Percentiles rank a stretch among this genome's conserved stretches.
Conservation (phyloP, 129 eudicot genomes). For the Flaveria robusta region DNA sequence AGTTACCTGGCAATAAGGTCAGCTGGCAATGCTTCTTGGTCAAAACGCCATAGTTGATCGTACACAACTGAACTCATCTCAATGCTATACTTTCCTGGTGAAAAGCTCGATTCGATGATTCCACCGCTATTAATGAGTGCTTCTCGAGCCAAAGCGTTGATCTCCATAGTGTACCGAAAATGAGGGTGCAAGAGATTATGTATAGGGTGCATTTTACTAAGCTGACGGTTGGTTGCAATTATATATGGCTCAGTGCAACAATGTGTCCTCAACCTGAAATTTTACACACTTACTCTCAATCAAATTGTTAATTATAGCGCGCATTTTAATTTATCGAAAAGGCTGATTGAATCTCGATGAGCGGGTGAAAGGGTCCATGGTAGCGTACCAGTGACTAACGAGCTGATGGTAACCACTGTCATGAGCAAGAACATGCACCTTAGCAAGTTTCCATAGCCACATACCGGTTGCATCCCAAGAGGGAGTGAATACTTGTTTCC, state of each 20-base stretch:
- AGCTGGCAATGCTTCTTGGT: constrained; percentile 33
- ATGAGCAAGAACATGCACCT: constrained; percentile 70
- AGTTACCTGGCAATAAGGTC: constrained; percentile 33
- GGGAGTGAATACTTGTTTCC: constrained; percentile 57
- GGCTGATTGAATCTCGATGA: background rate
- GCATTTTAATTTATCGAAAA: background rate
- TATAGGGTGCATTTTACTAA: constrained; percentile 78
- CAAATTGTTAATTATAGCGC: background rate
- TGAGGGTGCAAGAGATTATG: constrained; percentile 62
- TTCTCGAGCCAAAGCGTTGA: constrained; percentile 65
- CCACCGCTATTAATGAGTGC: constrained; percentile 60
- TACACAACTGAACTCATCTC: constrained; percentile 63
- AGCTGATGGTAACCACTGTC: constrained; percentile 69
- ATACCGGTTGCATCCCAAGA: constrained; percentile 51
- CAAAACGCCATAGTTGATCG: constrained; percentile 68
- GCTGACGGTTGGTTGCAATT: constrained; percentile 70
- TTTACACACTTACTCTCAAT: background rate
- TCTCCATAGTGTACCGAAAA: constrained; percentile 79
- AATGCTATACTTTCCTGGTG: constrained; percentile 56
- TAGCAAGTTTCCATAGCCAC: constrained; percentile 81
- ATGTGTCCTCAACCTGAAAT: constrained; percentile 77
- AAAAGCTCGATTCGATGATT: constrained; percentile 49
- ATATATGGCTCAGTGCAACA: constrained; percentile 70
- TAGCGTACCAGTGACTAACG: constrained; percentile 67
- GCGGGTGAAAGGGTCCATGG: background rate